These are phyloP conservation scores for Cladophialophora immunda DNA, from an alignment of 2,329 filamentous ascomycete species.

Conservation along the genomic window DNA sequence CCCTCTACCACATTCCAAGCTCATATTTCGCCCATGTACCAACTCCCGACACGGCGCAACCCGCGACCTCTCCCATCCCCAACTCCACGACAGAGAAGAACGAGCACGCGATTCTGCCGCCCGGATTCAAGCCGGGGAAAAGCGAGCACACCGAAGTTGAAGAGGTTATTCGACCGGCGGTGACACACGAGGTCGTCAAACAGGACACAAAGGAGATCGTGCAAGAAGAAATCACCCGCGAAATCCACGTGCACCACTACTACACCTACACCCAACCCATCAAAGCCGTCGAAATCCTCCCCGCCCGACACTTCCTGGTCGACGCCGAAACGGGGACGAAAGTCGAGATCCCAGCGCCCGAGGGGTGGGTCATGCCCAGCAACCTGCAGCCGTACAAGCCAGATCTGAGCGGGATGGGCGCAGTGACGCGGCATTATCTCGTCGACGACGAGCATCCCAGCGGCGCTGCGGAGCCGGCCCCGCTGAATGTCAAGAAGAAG, in stretches of 20 bases:
- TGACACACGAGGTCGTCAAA: conserved; percentile 46
- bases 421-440: conserved; percentile 35
- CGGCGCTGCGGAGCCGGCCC: conserved; percentile 34
- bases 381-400: conserved; percentile 30
- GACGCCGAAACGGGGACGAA: conserved; percentile 38
- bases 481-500: conserved; percentile 21
- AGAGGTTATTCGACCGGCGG: conserved; percentile 38
- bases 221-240: conserved; percentile 46
- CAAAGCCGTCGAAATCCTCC: conserved; percentile 46
- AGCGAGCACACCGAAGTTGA: conserved; percentile 34
- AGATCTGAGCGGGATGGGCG: conserved; percentile 27
- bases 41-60: conserved; percentile 6
- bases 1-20: conserved; percentile 31
- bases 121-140: conserved; percentile 29
- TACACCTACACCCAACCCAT: conserved; percentile 47
- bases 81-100: not conserved
- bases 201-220: conserved; percentile 42
- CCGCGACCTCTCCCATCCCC: conserved; percentile 7
- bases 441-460: conserved; percentile 39
- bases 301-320: conserved; percentile 46
- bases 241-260: conserved; percentile 48
- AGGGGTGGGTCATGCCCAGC: conserved; percentile 37
- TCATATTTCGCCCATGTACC: conserved; percentile 11
- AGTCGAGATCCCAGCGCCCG: conserved; percentile 37
- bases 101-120: conserved; percentile 31